Percentiles rank a stretch among this genome's conserved stretches.
These are phyloP conservation scores for Fraxinus floribunda DNA, from an alignment of 305 asterid species.

Conservation along the genomic window DNA sequence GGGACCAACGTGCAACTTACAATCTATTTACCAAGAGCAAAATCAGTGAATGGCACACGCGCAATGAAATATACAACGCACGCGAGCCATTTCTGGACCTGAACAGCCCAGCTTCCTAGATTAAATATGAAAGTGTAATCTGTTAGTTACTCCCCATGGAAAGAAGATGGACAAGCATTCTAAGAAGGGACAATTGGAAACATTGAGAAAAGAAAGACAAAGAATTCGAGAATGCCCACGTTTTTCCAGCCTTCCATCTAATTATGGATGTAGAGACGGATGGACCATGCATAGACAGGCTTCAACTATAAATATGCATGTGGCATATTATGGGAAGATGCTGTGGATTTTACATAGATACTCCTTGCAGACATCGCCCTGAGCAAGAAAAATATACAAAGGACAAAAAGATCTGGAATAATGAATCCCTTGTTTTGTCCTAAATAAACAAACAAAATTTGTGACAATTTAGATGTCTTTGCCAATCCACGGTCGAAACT, in stretches of 20 bases:
- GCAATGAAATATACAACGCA: too few relatives aligned
- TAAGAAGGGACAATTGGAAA: neutral
- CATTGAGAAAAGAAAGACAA: neutral
- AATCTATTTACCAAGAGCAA: too few relatives aligned
- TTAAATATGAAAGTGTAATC: neutral
- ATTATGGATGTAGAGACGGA: neutral
- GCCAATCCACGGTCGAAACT: neutral
- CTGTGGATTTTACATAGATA: neutral
- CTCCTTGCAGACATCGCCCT: conserved; percentile 10
- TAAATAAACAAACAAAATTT: neutral
- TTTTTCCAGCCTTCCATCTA: neutral
- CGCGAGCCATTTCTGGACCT: too few relatives aligned
- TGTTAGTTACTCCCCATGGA: neutral
- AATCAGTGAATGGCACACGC: too few relatives aligned
- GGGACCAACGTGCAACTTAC: too few relatives aligned
- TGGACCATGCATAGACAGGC: neutral
- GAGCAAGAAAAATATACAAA: conserved; percentile 19
- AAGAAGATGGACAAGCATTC: neutral
- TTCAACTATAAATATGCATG: neutral
- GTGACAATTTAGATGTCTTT: neutral
- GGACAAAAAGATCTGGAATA: neutral
- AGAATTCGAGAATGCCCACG: conserved; percentile 17
- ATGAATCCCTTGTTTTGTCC: neutral
- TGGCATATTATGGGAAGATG: neutral
- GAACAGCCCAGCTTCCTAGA: too few relatives aligned